Base-by-base conservation (phyloP, 2,329 filamentous ascomycete species). In the Xylariales sp. region DNA sequence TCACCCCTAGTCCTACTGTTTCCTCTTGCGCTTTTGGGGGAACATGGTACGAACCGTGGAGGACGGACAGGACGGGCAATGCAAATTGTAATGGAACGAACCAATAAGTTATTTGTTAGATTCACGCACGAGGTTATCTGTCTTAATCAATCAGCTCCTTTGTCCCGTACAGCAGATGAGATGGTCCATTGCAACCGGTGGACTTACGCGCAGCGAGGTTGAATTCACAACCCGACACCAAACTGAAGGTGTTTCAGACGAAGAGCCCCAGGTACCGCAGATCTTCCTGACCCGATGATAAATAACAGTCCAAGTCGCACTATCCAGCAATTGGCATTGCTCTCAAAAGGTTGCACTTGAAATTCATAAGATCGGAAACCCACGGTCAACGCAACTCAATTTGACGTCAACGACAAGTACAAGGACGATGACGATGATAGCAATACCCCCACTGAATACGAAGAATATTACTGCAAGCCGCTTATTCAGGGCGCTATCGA, bases 401-500 rank as follows among this genome's bases (percentile, higher is more conserved):
- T 8, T 12, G 2, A 12, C 16, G 3, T 4, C 12, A 8, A 37
- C 24, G 5, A 12, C 20, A 20, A 20, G 16, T 9, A 34, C 22
- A 37, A 37, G 28, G 21, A 33, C 9, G 38, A 27, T 31, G 34
- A 31, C 22, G 38, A 38, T 38, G 15, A 14, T 31, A 22, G 18
- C 28, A 34, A 33, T 40, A 20, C 37, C 33, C 22, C 14, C 20
- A 11, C 21, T 22, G 21, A 11, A 28, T 20, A 20, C 4, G n/a
- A n/a, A n/a, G n/a, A n/a, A n/a, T n/a, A n/a, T n/a, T n/a, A n/a
- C n/a, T 32, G 25, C 34, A 25, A 20, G 29, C 15, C 40, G 40
- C 40, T 42, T 42, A 42, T 22, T 42, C 35, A 42, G 32, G 25
- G 16, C 40, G 31, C 32, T 42, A 14, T 42, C 40, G 4, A 15